Evolutionary conservation across 345 rosid genomes (phyloP).

Genomic region (Corchorus capsularis): DNA sequence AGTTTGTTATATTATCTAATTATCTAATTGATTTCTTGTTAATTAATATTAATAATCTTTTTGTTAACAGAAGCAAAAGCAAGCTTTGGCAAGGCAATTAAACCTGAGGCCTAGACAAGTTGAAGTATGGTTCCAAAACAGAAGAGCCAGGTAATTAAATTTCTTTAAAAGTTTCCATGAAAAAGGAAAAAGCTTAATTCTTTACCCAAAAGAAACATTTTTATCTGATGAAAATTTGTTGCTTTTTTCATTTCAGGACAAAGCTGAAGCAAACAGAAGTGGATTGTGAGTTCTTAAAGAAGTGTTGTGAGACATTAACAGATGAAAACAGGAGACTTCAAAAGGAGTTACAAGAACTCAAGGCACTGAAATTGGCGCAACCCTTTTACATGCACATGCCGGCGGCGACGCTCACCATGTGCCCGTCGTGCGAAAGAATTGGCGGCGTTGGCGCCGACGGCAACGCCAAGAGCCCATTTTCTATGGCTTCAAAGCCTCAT

Average conservation of each 20-base stretch:
- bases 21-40: background rate
- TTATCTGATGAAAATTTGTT: background rate
- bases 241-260: conserved; percentile 52
- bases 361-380: conserved; percentile 54
- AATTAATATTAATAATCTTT: background rate
- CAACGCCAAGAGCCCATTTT: conserved; percentile 45
- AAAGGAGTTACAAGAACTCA: conserved; percentile 83
- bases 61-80: conserved; percentile 80
- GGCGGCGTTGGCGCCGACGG: conserved; percentile 41
- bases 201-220: background rate
- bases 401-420: conserved; percentile 77
- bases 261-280: conserved; percentile 98
- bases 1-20: no score
- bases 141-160: conserved; percentile 83
- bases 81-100: conserved; percentile 83
- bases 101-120: conserved; percentile 93
- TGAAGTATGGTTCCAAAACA: conserved; percentile 98
- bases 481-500: conserved; percentile 58
- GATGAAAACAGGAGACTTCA: conserved; percentile 95
- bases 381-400: conserved; percentile 81
- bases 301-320: conserved; percentile 84
- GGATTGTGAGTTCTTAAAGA: conserved; percentile 91
- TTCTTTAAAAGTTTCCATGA: background rate
- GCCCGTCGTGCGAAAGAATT: conserved; percentile 76
- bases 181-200: background rate